Evolutionary conservation across 257 asterid species (phyloP).

Genomic region (Leonotis leonurus): DNA sequence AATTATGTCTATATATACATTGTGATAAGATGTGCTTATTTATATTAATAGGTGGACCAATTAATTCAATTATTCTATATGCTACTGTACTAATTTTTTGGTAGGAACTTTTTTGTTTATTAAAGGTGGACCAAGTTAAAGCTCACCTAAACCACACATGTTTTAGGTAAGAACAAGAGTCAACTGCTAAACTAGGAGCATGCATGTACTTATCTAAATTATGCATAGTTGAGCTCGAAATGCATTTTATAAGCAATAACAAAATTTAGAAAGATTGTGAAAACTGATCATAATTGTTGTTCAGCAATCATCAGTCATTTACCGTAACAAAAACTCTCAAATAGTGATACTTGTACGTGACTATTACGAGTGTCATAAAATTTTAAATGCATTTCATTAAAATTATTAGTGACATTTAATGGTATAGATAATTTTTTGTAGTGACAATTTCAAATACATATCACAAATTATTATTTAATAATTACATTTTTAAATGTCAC

Average conservation of each 20-base stretch:
- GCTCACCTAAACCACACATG: slow-evolving; percentile 48
- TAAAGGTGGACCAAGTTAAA: slow-evolving; percentile 28
- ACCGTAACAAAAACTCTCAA: too few relatives aligned
- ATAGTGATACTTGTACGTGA: too few relatives aligned
- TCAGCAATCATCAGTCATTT: too few relatives aligned
- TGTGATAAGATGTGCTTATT: slow-evolving; percentile 7
- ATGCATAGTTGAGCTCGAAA: slow-evolving; percentile 5
- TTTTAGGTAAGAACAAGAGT: slow-evolving; percentile 39
- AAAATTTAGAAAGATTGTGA: not conserved
- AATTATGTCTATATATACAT: too few relatives aligned
- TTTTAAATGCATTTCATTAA: too few relatives aligned
- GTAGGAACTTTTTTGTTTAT: not conserved
- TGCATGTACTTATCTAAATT: not conserved
- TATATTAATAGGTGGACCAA: slow-evolving; percentile 11
- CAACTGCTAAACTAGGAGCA: slow-evolving; percentile 56
- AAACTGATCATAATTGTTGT: not conserved
- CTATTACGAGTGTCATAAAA: too few relatives aligned
- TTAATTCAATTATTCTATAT: not conserved
- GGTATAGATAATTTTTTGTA: too few relatives aligned
- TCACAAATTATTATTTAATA: too few relatives aligned
- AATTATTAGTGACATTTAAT: too few relatives aligned
- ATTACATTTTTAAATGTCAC: too few relatives aligned
- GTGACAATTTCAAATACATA: too few relatives aligned
- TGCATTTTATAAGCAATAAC: not conserved
- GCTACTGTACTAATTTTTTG: not conserved